These are phyloP conservation scores for Backusella tuberculispora DNA, from an alignment of 192 early-diverging fungal genomes.

Conservation along the genomic window DNA sequence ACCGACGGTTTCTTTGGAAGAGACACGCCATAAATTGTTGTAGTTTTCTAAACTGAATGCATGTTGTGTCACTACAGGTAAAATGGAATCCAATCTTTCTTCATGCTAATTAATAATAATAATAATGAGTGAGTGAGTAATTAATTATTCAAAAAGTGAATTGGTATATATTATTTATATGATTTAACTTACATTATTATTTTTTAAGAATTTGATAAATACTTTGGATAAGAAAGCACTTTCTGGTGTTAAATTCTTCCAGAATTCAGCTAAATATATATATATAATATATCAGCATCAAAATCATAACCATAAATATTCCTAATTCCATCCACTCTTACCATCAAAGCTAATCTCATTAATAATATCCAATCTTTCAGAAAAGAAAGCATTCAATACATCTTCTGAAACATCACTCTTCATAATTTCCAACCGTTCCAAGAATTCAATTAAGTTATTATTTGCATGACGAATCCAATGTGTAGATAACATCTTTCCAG, in stretches of 20 bases:
- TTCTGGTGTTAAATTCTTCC: conserved; percentile 58
- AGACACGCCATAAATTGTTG: conserved; percentile 53
- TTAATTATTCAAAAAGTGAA: conserved; percentile 31
- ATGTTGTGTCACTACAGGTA: conserved; percentile 69
- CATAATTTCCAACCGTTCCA: conserved; percentile 75
- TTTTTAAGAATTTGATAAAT: conserved; percentile 45
- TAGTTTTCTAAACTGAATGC: conserved; percentile 61
- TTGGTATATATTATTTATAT: neutral
- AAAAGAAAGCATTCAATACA: conserved; percentile 67
- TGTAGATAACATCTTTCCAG: conserved; percentile 66
- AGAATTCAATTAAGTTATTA: conserved; percentile 73
- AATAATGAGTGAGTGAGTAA: conserved; percentile 17
- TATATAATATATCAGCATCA: neutral
- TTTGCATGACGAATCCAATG: conserved; percentile 78
- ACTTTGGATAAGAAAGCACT: conserved; percentile 52
- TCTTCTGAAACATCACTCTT: conserved; percentile 65
- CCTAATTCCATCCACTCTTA: too few relatives aligned
- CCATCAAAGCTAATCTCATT: conserved; percentile 63
- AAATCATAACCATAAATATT: neutral
- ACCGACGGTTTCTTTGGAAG: conserved; percentile 49
- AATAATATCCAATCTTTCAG: conserved; percentile 65
- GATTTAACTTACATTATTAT: conserved; percentile 37
- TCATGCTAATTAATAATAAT: conserved; percentile 60
- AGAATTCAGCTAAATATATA: conserved; percentile 57
- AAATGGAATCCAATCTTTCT: conserved; percentile 63